These are phyloP conservation scores for Phylloporus scabripes DNA, from an alignment of 768 basidiomycete species.

Conservation along the genomic window DNA sequence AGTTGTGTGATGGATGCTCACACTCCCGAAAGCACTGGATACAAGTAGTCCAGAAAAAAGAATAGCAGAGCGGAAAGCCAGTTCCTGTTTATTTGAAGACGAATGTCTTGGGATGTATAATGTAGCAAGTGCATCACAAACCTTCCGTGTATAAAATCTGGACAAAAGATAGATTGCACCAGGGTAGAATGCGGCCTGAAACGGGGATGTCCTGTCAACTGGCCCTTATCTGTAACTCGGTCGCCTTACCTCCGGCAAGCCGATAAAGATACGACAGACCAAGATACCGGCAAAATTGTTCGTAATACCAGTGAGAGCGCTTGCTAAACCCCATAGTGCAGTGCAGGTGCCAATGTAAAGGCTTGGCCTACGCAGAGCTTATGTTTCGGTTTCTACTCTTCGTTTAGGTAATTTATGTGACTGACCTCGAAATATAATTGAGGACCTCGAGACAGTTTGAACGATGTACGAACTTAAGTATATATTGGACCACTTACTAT, in stretches of 20 bases:
- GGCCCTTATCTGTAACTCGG: not conserved
- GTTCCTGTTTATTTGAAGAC: constrained; percentile 37
- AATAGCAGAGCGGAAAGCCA: constrained; percentile 58
- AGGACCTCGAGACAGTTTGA: constrained; percentile 36
- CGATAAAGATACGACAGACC: constrained; percentile 55
- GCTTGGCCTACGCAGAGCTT: constrained; percentile 41
- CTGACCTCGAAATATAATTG: constrained; percentile 48
- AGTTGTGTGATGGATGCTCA: constrained; percentile 25
- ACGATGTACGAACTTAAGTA: not conserved
- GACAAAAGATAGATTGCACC: constrained; percentile 40
- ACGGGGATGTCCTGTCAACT: not conserved
- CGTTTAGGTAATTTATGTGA: not conserved
- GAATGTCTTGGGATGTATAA: not conserved
- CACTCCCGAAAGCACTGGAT: constrained; percentile 63
- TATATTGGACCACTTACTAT: constrained; percentile 1
- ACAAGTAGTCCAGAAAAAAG: constrained; percentile 54
- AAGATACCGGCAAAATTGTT: constrained; percentile 53
- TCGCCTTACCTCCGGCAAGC: constrained; percentile 47
- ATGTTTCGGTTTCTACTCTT: not conserved
- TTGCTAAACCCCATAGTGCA: constrained; percentile 59
- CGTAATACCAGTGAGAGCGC: constrained; percentile 57
- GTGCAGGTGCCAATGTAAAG: constrained; percentile 58
- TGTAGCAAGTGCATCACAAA: not conserved
- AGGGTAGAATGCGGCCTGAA: constrained; percentile 58
- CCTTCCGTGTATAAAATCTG: constrained; percentile 22